These are phyloP conservation scores for Russula emetica DNA, from an alignment of 768 basidiomycete species.

Conservation along the genomic window DNA sequence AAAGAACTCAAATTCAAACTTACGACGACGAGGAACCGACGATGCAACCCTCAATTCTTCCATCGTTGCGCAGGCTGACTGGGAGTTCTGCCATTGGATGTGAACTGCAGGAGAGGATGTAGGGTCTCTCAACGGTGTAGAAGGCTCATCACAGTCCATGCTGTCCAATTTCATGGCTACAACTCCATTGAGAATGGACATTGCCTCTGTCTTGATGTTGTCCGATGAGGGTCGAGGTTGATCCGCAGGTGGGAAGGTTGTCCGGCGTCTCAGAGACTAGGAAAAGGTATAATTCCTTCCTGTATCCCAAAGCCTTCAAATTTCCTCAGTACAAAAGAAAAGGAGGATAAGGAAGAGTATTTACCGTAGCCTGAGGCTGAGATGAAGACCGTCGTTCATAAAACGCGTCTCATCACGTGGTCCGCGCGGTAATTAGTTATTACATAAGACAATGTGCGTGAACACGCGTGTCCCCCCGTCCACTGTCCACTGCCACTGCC, in stretches of 20 bases:
- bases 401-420: constrained; percentile 10
- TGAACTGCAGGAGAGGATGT: constrained; percentile 11
- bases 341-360: neutral
- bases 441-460: neutral
- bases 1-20: neutral
- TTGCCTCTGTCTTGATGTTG: neutral
- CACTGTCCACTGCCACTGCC: no score
- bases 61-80: constrained; percentile 22
- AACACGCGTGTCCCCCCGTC: no score
- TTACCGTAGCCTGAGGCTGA: neutral
- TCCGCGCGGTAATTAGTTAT: neutral
- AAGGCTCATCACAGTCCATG: constrained; percentile 4
- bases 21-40: constrained; percentile 14
- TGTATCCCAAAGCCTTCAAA: neutral
- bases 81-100: constrained; percentile 25
- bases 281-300: neutral
- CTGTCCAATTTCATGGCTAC: constrained; percentile 14
- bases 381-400: neutral
- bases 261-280: neutral
- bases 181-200: constrained; percentile 20
- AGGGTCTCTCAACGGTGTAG: constrained; percentile 17
- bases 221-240: neutral
- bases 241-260: neutral
- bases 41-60: constrained; percentile 21
- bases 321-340: neutral